phyloP scores from a whole-genome alignment of 441 rosid species.

The Jatropha podagrica region DNA sequence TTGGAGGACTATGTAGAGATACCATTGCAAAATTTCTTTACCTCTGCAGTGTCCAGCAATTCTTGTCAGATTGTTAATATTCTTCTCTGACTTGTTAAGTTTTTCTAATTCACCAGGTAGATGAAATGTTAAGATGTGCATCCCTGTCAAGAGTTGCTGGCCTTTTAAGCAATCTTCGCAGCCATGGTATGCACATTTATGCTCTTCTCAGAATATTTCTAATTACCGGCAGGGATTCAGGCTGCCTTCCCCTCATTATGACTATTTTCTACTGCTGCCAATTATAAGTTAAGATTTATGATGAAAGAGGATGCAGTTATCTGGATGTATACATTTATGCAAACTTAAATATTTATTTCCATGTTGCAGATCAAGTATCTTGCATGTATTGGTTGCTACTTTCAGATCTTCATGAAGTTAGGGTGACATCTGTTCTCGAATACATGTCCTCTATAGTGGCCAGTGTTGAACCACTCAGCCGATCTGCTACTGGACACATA shows the following conservation, averaged over 20 bases:
- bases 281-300: background rate
- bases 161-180: conserved; percentile 70
- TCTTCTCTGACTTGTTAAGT: background rate
- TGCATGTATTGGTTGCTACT: conserved; percentile 73
- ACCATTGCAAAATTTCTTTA: background rate
- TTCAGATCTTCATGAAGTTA: conserved; percentile 70
- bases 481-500: conserved; percentile 38
- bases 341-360: background rate
- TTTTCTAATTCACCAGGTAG: conserved; percentile 37
- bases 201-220: background rate
- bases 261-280: background rate
- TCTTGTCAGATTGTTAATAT: background rate
- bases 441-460: conserved; percentile 81
- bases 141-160: conserved; percentile 61
- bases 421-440: conserved; percentile 59
- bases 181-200: conserved; percentile 53
- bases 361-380: conserved; percentile 51
- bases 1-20: background rate
- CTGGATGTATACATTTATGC: background rate
- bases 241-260: background rate
- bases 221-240: background rate
- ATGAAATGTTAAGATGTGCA: conserved; percentile 70
- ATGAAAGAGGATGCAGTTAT: background rate
- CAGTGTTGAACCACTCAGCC: conserved; percentile 52
- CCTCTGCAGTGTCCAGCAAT: background rate